Evolutionary conservation across 768 basidiomycete genomes (phyloP), one percentile per base, ranked within the genome.

Genomic region (Steccherinum ochraceum): DNA sequence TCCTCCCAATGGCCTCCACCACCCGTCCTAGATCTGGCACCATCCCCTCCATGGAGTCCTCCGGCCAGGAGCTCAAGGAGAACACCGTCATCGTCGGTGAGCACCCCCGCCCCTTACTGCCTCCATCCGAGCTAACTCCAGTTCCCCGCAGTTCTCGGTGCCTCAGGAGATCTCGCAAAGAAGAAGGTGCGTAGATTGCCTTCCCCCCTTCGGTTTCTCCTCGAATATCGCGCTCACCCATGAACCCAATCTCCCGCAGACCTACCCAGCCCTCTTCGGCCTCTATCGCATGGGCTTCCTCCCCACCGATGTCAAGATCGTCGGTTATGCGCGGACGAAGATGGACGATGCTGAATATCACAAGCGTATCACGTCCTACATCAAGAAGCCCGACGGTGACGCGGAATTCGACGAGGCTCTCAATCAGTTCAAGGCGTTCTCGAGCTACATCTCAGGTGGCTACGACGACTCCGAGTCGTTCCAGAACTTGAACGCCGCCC

Each of bases 141-240:
- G 42, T 18, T 49, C 12, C 23, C 10, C 11, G 19, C 64, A 93
- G 94, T 98, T 49, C 81, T 94, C 54, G 95, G 95, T 51, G 95
- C 95, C 2, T 94, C 92, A 50, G 95, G 95, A 39, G 95, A 99
- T 75, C 77, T 99, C 43, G 95, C 95, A 56, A 95, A 96, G 86
- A 99, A 99, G 75, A 99, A 99, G 81, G 93, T 83, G 45, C 45
- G 64, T 46, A 27, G 49, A 23, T 26, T 27, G 3, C 47, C 30
- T 46, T 20, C 40, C 44, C 13, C 26, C 25, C 12, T 12, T 24
- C 39, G 41, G 18, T 45, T 25, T 16, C 26, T 40, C 12, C 12
- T 24, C 39, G 41, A 21, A 24, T 25, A 23, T 18, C 21, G 21
- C 42, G 41, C 23, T 23, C 25, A 19, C 23, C 24, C 46, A 27